These are phyloP conservation scores for Cyberlindnera euphorbiiphila DNA, from an alignment of 805 yeast species.

Conservation along the genomic window DNA sequence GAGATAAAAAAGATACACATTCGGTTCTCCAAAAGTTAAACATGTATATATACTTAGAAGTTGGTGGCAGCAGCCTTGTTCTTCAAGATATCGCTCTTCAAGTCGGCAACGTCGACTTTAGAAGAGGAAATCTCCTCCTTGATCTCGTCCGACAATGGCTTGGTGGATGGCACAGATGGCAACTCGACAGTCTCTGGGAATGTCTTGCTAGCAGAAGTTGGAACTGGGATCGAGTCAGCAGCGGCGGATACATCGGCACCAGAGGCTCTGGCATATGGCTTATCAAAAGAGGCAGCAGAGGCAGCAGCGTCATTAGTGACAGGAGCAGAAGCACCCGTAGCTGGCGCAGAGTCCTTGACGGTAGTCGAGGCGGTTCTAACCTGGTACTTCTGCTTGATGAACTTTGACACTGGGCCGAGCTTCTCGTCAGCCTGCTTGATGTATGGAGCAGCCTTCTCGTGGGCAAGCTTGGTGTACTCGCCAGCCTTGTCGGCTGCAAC, in stretches of 20 bases:
- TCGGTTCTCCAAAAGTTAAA: neutral
- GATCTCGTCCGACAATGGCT: conserved; percentile 22
- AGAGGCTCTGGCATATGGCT: too few relatives aligned
- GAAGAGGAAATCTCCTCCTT: conserved; percentile 15
- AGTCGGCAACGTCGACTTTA: conserved; percentile 28
- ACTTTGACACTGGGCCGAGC: conserved; percentile 63
- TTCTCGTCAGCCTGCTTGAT: conserved; percentile 52
- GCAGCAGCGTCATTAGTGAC: conserved; percentile 21
- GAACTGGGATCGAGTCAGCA: conserved; percentile 7
- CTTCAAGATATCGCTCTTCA: conserved; percentile 31
- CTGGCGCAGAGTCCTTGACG: conserved; percentile 34
- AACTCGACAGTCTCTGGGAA: conserved; percentile 18
- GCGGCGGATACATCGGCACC: too few relatives aligned
- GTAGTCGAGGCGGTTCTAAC: conserved; percentile 71
- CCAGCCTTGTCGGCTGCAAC: conserved; percentile 49
- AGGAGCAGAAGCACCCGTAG: conserved; percentile 15
- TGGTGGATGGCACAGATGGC: conserved; percentile 34
- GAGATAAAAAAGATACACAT: neutral
- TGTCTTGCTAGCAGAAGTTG: neutral
- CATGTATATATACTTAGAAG: conserved; percentile 10
- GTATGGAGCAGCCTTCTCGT: conserved; percentile 57
- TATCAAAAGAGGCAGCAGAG: too few relatives aligned
- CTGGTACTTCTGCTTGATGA: conserved; percentile 49
- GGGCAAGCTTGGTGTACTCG: conserved; percentile 42
- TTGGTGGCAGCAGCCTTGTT: conserved; percentile 27